Evolutionary conservation across 805 yeast species (phyloP), one percentile per base, ranked within the genome.

Genomic region (Isabelozyma heimii): DNA sequence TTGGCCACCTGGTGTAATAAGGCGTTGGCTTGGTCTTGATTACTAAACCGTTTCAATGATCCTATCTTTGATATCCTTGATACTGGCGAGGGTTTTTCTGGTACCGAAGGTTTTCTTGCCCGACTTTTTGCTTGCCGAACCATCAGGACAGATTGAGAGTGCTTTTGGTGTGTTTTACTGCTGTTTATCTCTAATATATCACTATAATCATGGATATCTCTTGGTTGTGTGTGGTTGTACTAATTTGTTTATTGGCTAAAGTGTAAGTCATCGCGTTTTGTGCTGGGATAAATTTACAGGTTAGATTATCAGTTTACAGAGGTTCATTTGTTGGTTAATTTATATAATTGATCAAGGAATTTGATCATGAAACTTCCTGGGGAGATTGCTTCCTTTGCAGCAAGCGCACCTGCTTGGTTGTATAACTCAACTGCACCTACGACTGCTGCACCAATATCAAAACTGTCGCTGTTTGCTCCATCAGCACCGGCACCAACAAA

Each of bases 1-100:
- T 73, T 76, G 2, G 92, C 91, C 13, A 89, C 75, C 42, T 85
- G 82, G 52, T 85, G 87, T 3, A 91, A 73, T 39, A 88, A 54
- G 14, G 80, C 79, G 30, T 58, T 59, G 5, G 79, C 77, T 44
- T 66, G 56, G 14, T 71, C 76, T 43, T 61, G 60, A 53, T 74
- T 76, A 3, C 66, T 54, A 46, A 58, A 71, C 40, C 66, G 52
- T 42, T 68, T 72, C 13, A 74, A 57, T 0, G 74, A 63, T 1
- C 73, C 77, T 7, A 74, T 72, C 39, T 66, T 67, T 24, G 59
- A 52, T 4, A 74, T 70, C 30, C 60, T 61, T 3, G 72, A 51
- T 4, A 67, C 67, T 2, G 77, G 77, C 10, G 77, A 65, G 1
- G 72, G 67, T 40, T 60, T 57, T 13, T 47, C 47, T 6, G 59